Evolutionary conservation across 2,329 filamentous ascomycete species (phyloP).

Genomic region (Diaporthe capsici): DNA sequence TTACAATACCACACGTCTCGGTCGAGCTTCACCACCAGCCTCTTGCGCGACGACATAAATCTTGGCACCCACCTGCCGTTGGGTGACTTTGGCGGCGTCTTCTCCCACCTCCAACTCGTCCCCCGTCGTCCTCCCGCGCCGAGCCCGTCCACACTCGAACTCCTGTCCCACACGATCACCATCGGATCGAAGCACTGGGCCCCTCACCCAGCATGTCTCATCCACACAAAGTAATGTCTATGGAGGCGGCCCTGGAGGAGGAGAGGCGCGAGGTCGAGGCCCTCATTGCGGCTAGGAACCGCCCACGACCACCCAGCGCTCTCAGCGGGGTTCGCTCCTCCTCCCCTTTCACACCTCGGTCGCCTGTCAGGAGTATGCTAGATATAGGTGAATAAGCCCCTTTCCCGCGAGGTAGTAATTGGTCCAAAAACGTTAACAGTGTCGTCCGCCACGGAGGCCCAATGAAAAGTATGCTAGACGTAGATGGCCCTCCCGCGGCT

Average conservation of each 20-base stretch:
- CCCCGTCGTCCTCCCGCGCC: slow-evolving; percentile 11
- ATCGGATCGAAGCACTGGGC: background rate
- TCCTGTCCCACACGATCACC: slow-evolving; percentile 6
- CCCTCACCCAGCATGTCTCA: slow-evolving; percentile 13
- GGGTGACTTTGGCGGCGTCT: background rate
- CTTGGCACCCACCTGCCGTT: slow-evolving; percentile 6
- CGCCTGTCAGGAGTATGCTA: slow-evolving; percentile 78
- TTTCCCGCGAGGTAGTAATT: slow-evolving; percentile 23
- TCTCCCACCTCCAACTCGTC: background rate
- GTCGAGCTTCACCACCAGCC: background rate
- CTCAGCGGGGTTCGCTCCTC: slow-evolving; percentile 58
- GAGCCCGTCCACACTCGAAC: slow-evolving; percentile 22
- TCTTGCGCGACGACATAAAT: slow-evolving; percentile 8
- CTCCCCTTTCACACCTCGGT: slow-evolving; percentile 72
- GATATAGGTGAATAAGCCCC: slow-evolving; percentile 67
- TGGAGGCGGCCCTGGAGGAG: slow-evolving; percentile 83
- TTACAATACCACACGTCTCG: slow-evolving; percentile 8
- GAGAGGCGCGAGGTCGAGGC: slow-evolving; percentile 81
- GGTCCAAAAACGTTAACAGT: background rate
- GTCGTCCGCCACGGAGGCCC: background rate
- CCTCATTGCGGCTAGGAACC: slow-evolving; percentile 69
- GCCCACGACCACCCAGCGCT: slow-evolving; percentile 50
- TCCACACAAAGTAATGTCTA: slow-evolving; percentile 72
- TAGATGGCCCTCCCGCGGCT: slow-evolving; percentile 50
- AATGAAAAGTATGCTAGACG: slow-evolving; percentile 63